Base-by-base conservation (phyloP, 2,329 filamentous ascomycete genomes). In the Apiospora koreana region DNA sequence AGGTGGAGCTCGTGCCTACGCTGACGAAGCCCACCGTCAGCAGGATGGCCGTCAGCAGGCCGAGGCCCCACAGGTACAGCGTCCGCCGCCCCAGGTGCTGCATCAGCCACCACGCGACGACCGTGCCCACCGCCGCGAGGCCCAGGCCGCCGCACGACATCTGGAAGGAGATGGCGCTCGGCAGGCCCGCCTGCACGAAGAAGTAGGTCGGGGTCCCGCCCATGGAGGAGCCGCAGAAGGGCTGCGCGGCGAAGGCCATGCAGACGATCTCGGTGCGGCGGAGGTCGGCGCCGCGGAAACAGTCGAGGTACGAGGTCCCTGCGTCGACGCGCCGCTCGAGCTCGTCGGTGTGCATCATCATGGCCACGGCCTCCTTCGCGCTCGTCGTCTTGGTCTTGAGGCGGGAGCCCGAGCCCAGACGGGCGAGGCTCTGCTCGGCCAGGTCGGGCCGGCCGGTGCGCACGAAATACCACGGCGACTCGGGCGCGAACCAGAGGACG, bases 271-370 rank as follows among this genome's bases (percentile, higher is more conserved):
- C 77, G 1, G 78, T 79, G 35, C 80, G 72, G 5, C 79, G 75
- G 3, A 80, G 74, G 69, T 85, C 79, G 9, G 76, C 72, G 18
- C 79, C 79, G 31, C 77, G 78, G 74, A 84, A 83, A 70, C 79
- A 81, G 74, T 83, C 80, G 58, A 68, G 66, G 71, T 83, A 84
- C 2, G 73, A 76, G 0, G 77, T 77, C 3, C 80, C 80, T 1
- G 68, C 70, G 3, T 75, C 74, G 68, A 77, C 74, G 18, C 71
- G 72, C 70, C 76, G 76, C 67, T 82, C 80, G n/a, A 78, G 67
- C 74, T 79, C 77, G 69, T 82, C 78, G 2, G 81, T 84, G 58
- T 82, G 76, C n/a, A 77, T 72, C 75, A 83, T 81, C 79, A 82
- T 78, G 23, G 81, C 79, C 14, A 85, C 58, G 1, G 77, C 76